These are phyloP conservation scores for Entrophospora sp. DNA, from an alignment of 192 early-diverging fungal species.

Conservation along the genomic window DNA sequence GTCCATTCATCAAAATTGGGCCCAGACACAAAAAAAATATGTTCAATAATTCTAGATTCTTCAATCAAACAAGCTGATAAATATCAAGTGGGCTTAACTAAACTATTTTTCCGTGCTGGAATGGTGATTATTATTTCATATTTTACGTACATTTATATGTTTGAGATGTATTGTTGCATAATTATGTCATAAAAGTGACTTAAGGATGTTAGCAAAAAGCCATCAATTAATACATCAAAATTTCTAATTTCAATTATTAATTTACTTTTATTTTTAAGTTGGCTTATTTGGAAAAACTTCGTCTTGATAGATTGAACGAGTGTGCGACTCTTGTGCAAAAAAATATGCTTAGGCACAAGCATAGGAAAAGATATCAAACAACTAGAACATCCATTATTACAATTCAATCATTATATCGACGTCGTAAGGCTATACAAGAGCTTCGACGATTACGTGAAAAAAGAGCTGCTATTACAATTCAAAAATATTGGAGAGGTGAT, in stretches of 20 bases:
- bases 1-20: constrained; percentile 44
- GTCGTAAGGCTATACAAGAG: constrained; percentile 44
- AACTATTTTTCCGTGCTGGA: constrained; percentile 99
- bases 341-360: constrained; percentile 66
- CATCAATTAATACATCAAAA: too few species aligned
- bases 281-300: constrained; percentile 81
- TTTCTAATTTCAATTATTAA: not conserved
- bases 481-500: constrained; percentile 61
- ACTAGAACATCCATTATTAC: constrained; percentile 51
- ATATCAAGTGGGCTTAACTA: constrained; percentile 88
- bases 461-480: constrained; percentile 65
- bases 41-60: constrained; percentile 48
- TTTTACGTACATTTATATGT: too few species aligned
- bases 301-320: constrained; percentile 69
- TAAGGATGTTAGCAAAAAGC: too few species aligned
- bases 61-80: constrained; percentile 76
- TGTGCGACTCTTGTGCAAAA: constrained; percentile 86
- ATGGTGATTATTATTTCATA: constrained; percentile 45
- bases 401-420: constrained; percentile 62
- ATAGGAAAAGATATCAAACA: constrained; percentile 48
- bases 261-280: constrained; percentile 28
- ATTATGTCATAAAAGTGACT: too few species aligned
- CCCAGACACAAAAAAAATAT: constrained; percentile 51
- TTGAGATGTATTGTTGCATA: too few species aligned
- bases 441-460: constrained; percentile 49